phyloP scores from a whole-genome alignment of 2,329 filamentous ascomycete genomes.

The Pseudogymnoascus sp. region DNA sequence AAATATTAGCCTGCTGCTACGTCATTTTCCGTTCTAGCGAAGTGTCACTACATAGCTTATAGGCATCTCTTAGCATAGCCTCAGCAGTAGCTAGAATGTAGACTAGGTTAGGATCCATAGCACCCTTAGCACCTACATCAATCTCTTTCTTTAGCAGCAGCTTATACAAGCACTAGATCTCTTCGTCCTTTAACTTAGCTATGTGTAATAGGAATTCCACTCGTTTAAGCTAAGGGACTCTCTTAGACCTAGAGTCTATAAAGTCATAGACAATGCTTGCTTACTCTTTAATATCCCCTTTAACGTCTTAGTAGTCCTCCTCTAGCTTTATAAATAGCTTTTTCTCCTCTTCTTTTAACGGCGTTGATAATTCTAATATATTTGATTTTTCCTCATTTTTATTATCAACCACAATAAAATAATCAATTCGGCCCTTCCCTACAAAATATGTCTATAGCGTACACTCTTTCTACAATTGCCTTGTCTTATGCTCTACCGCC shows the following conservation, averaged over 20 bases:
- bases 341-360: slow-evolving; percentile 9
- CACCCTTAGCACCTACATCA: neutral
- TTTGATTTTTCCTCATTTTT: neutral
- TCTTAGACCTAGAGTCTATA: slow-evolving; percentile 10
- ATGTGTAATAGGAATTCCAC: slow-evolving; percentile 7
- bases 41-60: slow-evolving; percentile 14
- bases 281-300: slow-evolving; percentile 12
- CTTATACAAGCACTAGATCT: slow-evolving; percentile 15
- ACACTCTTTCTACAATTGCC: too few relatives aligned
- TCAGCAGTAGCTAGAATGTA: slow-evolving; percentile 12
- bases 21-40: slow-evolving; percentile 16
- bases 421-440: too few relatives aligned
- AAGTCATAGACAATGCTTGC: slow-evolving; percentile 12
- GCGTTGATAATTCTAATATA: neutral
- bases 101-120: slow-evolving; percentile 11
- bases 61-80: slow-evolving; percentile 14
- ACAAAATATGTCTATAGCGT: too few relatives aligned
- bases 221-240: slow-evolving; percentile 14
- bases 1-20: slow-evolving; percentile 14
- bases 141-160: slow-evolving; percentile 13
- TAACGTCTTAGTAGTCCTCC: slow-evolving; percentile 11
- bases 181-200: slow-evolving; percentile 10
- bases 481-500: too few relatives aligned
- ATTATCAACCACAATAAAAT: slow-evolving; percentile 10
- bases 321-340: slow-evolving; percentile 13